Evolutionary conservation across 805 yeast species (phyloP), one percentile per base, ranked within the genome.

Genomic region (Millerozyma acaciae): DNA sequence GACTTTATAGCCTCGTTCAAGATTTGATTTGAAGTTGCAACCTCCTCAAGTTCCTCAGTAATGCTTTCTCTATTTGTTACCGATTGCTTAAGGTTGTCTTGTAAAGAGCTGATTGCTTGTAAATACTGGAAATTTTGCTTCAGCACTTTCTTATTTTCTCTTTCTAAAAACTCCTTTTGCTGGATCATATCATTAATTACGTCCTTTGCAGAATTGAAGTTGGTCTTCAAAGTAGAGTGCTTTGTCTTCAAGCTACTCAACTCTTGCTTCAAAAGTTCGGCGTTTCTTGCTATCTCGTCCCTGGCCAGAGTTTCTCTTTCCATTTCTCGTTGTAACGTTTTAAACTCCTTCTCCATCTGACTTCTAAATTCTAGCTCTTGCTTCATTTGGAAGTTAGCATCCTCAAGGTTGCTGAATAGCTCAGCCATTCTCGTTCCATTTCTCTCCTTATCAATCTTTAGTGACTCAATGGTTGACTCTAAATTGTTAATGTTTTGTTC

Each of bases 11-110:
- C 18, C 12, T 40, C 30, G 5, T 13, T 21, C 5, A 50, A 26
- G 10, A 25, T 14, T 18, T 42, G 49, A 10, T 65, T 64, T n/a
- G 68, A 40, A 41, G 55, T 57, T 26, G 60, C 53, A 2, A 70
- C 49, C 37, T 55, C 57, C 23, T 61, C 52, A 6, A 70, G 35
- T 20, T 53, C 55, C 37, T 52, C 55, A 34, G 68, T 49, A 12
- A 62, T 44, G n/a, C 59, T 45, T 3, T 75, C 75, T 34, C 66
- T 28, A 8, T 18, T 25, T 7, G 17, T 13, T 4, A 30, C 28
- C 8, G 32, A 15, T 16, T 30, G 28, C 17, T 33, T 31, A 9
- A 34, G 22, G 12, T 37, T 33, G 10, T 28, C 21, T 6, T 32
- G 23, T n/a, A 33, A 32, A 7, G 16, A 12, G 10, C 21, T 24